Base-by-base conservation (phyloP, 345 rosid species). In the Iberis pinnata region DNA sequence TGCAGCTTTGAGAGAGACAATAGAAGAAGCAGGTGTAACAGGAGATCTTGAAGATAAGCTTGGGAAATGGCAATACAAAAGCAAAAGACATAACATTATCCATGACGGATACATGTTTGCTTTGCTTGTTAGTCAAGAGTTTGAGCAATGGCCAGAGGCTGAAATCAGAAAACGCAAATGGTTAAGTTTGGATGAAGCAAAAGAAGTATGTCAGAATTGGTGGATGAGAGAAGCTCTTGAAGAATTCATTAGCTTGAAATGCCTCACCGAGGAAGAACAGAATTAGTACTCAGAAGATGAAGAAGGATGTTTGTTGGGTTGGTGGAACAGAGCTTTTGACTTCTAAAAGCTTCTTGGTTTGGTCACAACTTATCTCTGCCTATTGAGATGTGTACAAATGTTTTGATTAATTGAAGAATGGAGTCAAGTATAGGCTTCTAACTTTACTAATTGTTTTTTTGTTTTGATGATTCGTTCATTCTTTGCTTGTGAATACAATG, bases 221-320 rank as follows among this genome's bases (percentile, higher is more conserved):
- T 80, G 86, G 86, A 80, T 80, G 86, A 69, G 70, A 50, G 79
- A 78, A 55, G 86, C 86, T 43, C 70, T 80, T 12, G 81, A 80
- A 26, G 82, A 47, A 31, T 64, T 80, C 12, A 62, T 73, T 40
- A 59, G 45, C 37, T 50, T 59, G 38, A 66, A 59, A 59, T 59
- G 55, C 38, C n/a, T n/a, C n/a, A n/a, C n/a, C n/a, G n/a, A n/a
- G n/a, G n/a, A n/a, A n/a, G 33, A 46, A 15, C 49, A 38, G 49
- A 54, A 40, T 17, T 38, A 22, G 25, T 2, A 22, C 25, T n/a
- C n/a, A n/a, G n/a, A n/a, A n/a, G n/a, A n/a, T n/a, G n/a, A n/a
- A n/a, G n/a, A n/a, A n/a, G n/a, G n/a, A n/a, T n/a, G n/a, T n/a
- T n/a, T n/a, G n/a, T n/a, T n/a, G n/a, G n/a, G n/a, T n/a, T n/a